Percentiles rank a stretch among this genome's conserved stretches.
phyloP scores from a whole-genome alignment of 1,284 basidiomycete species.

The Tilletia setariae region DNA sequence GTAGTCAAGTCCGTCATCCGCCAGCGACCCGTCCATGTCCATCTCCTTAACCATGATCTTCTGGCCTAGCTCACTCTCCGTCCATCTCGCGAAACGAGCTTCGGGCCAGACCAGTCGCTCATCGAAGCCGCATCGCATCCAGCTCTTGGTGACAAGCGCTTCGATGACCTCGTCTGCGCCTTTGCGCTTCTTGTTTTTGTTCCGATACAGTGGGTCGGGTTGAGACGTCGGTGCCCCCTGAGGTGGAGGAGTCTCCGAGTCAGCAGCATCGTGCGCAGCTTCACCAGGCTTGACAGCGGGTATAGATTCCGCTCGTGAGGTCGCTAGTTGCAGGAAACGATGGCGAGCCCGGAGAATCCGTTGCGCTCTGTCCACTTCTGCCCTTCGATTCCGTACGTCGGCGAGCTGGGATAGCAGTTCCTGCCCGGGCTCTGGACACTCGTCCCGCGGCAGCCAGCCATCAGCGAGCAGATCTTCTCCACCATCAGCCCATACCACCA shows the following conservation, averaged over 20 bases:
- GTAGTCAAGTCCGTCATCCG: constrained; percentile 18
- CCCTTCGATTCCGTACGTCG: not conserved
- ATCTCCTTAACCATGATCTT: constrained; percentile 22
- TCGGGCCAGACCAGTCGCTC: constrained; percentile 31
- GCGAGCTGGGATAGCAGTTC: not conserved
- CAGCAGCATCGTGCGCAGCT: not conserved
- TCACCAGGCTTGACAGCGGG: not conserved
- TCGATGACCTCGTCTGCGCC: constrained; percentile 11
- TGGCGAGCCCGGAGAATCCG: not conserved
- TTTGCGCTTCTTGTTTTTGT: constrained; percentile 13
- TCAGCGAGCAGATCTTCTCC: not conserved
- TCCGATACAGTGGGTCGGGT: constrained; percentile 1
- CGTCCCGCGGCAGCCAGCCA: not conserved
- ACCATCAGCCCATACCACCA: constrained; percentile 21
- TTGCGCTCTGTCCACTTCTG: not conserved
- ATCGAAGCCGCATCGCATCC: constrained; percentile 35
- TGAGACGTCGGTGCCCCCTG: not conserved
- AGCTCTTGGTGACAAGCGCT: constrained; percentile 16
- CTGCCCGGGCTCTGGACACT: not conserved
- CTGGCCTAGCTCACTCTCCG: constrained; percentile 11
- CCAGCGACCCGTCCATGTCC: constrained; percentile 22
- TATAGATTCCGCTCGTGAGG: not conserved
- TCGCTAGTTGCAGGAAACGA: not conserved
- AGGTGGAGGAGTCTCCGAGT: no score
- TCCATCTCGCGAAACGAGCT: constrained; percentile 24